Evolutionary conservation across 2,329 filamentous ascomycete species (phyloP), one percentile per base, ranked within the genome.

Genomic region (Hirsutella thompsonii): DNA sequence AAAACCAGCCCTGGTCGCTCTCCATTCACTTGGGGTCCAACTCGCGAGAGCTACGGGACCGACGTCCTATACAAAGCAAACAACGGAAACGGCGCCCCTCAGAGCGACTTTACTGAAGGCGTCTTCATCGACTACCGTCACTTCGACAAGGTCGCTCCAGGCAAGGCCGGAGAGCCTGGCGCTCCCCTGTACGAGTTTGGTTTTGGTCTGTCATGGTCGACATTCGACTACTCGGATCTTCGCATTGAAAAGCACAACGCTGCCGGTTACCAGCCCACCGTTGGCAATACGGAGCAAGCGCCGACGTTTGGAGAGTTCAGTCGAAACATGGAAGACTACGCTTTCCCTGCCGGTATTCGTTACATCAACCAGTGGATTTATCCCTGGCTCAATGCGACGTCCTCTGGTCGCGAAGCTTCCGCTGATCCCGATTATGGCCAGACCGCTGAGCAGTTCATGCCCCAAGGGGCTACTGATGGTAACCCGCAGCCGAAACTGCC

Each of bases 141-240:
- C 48, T 85, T 92, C 40, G 86, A 93, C 62, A 68, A 70, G 52
- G 59, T 60, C n/a, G 63, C 58, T 3, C 54, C 62, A 4, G 55
- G 51, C 40, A 57, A 56, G 40, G 50, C 49, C 20, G 52, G 56
- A 30, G 49, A 51, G 28, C 13, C 43, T 1, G 50, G 51, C 28
- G 74, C 75, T 2, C 83, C 85, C 1, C 74, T 84, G 47, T 92
- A 80, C 60, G 84, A 89, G 54, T 93, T 92, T 50, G 86, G 86
- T 8, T 83, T 74, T 52, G 87, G 87, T 42, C 66, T 93, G 11
- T 83, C 77, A 3, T 93, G 92, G 69, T 87, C 84, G 1, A 85
- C 72, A 2, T 90, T 93, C 54, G 59, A 74, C 41, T 87, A 87
- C 64, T 76, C 80, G n/a, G 67, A 83, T 55, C 62, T 92, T 28